phyloP scores from a whole-genome alignment of 257 asterid genomes.

The Anisodus acutangulus region DNA sequence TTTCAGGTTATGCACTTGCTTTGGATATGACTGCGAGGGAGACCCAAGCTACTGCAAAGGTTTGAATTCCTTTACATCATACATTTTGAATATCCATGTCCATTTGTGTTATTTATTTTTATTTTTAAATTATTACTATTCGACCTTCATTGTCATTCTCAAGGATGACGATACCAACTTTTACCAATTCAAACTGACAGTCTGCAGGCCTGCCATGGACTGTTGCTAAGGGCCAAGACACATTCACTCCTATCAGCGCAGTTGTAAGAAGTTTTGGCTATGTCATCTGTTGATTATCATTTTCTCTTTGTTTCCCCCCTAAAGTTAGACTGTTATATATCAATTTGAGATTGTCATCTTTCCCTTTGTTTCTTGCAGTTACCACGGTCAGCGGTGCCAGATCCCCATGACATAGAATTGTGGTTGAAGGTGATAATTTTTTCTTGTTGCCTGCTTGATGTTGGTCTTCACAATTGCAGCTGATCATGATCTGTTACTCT shows the following conservation, averaged over 20 bases:
- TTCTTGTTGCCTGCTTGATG: not conserved
- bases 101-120: not conserved
- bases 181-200: conserved; percentile 51
- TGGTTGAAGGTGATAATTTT: conserved; percentile 77
- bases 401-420: conserved; percentile 84
- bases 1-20: conserved; percentile 95
- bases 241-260: conserved; percentile 96
- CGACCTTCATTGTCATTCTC: conserved; percentile 7
- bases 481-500: conserved; percentile 23
- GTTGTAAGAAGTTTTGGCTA: conserved; percentile 60
- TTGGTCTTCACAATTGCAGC: conserved; percentile 13
- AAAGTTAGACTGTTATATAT: not conserved
- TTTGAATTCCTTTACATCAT: conserved; percentile 40
- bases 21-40: conserved; percentile 99
- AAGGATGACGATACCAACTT: not conserved
- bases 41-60: conserved; percentile 91
- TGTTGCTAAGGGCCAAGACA: conserved; percentile 94
- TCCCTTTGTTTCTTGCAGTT: conserved; percentile 46
- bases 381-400: conserved; percentile 73
- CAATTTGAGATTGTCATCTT: conserved; percentile 11
- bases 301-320: not conserved
- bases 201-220: conserved; percentile 99
- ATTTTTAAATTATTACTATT: no score
- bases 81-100: not conserved
- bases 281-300: conserved; percentile 22